Conservation (phyloP, 352 stramenopile species). For the Phytophthora sojae region DNA sequence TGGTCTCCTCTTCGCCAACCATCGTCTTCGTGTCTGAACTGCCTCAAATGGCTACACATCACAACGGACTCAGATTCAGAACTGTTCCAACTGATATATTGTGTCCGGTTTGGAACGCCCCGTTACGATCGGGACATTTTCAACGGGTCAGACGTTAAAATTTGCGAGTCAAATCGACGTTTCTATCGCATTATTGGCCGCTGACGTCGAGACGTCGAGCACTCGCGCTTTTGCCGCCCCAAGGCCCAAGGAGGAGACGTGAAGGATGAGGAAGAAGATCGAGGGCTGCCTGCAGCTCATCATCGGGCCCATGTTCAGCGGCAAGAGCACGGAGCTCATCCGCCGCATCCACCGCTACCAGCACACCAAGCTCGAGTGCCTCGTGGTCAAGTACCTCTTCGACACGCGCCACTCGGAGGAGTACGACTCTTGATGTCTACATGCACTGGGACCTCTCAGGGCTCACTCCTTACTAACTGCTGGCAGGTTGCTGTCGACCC, state of each 20-base stretch:
- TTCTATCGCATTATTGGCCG: background rate
- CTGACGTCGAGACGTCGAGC: background rate
- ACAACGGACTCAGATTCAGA: no score
- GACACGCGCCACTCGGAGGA: conserved; percentile 81
- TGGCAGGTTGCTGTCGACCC: conserved; percentile 72
- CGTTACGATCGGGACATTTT: background rate
- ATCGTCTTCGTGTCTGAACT: conserved; percentile 33
- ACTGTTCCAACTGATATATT: background rate
- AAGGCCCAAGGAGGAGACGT: background rate
- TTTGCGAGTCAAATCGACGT: background rate
- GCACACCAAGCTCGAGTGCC: conserved; percentile 79
- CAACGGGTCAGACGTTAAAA: background rate
- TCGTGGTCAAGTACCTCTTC: conserved; percentile 87
- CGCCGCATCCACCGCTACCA: conserved; percentile 83
- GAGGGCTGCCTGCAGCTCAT: conserved; percentile 83
- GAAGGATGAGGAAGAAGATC: conserved; percentile 43
- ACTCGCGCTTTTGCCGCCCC: conserved; percentile 8
- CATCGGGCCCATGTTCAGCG: conserved; percentile 89
- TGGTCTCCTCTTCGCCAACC: conserved; percentile 61
- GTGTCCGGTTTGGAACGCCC: background rate
- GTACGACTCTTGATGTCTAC: conserved; percentile 31
- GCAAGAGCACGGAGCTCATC: conserved; percentile 90
- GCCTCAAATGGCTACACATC: background rate
- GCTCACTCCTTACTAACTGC: background rate
- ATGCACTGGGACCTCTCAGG: background rate